Percentiles rank a stretch among this genome's conserved stretches.
phyloP scores from a whole-genome alignment of 2,329 filamentous ascomycete genomes.

The Colletotrichum liaoningense region DNA sequence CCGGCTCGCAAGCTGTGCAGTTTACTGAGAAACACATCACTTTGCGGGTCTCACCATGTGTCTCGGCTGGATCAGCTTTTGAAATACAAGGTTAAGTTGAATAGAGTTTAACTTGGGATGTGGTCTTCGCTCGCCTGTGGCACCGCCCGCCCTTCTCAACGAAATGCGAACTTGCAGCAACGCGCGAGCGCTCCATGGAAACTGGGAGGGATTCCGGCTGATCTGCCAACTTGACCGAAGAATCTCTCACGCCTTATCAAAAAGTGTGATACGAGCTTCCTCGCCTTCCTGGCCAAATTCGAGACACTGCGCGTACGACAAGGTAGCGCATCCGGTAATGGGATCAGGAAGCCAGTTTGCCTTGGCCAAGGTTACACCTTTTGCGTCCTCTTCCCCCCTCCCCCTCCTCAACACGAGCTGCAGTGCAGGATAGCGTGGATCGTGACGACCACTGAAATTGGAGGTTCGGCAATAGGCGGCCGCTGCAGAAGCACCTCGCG shows the following conservation, averaged over 20 bases:
- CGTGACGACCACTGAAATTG: not conserved
- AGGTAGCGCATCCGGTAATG: not conserved
- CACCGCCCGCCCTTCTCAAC: not conserved
- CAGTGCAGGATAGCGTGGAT: constrained; percentile 3
- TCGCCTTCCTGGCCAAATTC: not conserved
- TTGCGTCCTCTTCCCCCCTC: not conserved
- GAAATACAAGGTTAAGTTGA: not conserved
- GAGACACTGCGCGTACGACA: not conserved
- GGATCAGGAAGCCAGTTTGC: not conserved
- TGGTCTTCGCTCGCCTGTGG: not conserved
- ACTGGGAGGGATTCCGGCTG: not conserved
- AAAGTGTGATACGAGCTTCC: not conserved
- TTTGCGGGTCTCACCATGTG: not conserved
- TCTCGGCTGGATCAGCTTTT: not conserved
- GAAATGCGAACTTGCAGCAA: not conserved
- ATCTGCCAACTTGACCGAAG: not conserved
- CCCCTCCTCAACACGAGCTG: constrained; percentile 17
- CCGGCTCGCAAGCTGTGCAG: not conserved
- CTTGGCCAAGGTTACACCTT: not conserved
- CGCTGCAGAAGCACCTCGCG: constrained; percentile 11
- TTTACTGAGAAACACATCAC: not conserved
- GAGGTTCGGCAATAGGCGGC: not conserved
- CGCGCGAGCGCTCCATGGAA: not conserved
- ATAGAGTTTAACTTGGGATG: not conserved
- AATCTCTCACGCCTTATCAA: not conserved